These are phyloP conservation scores for Trichosporon coremiiforme DNA, from an alignment of 1,284 basidiomycete species.

Conservation along the genomic window DNA sequence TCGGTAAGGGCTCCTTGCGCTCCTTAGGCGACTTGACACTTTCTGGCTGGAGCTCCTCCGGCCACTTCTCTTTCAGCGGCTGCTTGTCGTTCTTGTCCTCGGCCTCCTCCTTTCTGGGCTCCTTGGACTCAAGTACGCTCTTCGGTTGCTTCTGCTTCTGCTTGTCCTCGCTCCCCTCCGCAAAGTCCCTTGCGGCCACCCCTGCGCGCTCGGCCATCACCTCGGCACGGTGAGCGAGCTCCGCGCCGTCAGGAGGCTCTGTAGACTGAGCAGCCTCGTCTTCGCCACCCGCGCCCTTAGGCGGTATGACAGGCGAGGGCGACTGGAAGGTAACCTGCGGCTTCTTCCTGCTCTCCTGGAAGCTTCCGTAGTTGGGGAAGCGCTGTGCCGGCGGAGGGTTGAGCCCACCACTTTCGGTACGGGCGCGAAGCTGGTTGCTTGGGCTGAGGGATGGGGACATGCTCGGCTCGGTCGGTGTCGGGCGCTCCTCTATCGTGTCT, in stretches of 20 bases:
- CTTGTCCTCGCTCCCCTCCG: background rate
- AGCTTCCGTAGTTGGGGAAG: slow-evolving; percentile 6
- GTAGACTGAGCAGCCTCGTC: background rate
- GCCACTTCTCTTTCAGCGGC: slow-evolving; percentile 2
- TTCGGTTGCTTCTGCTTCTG: background rate
- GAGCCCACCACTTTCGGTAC: background rate
- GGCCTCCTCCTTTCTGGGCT: slow-evolving; percentile 35
- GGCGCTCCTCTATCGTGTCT: slow-evolving; percentile 17
- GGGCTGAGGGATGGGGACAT: slow-evolving; percentile 6
- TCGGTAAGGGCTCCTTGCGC: background rate
- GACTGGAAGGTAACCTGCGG: background rate
- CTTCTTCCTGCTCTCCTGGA: background rate
- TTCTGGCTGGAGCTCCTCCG: background rate
- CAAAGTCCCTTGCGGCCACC: background rate
- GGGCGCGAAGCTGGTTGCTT: background rate
- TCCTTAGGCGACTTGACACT: background rate
- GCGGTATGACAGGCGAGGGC: background rate
- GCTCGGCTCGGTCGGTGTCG: slow-evolving; percentile 10
- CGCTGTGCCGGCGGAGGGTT: too few relatives aligned
- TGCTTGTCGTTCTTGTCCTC: slow-evolving; percentile 29
- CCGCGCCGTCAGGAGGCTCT: background rate
- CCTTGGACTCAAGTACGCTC: background rate
- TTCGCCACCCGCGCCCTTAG: slow-evolving; percentile 8
- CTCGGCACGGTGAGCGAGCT: slow-evolving; percentile 1
- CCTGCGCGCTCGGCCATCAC: slow-evolving; percentile 13